Evolutionary conservation across 1,284 basidiomycete species (phyloP), one percentile per base, ranked within the genome.

Genomic region (Butyriboletus pseudospeciosus): DNA sequence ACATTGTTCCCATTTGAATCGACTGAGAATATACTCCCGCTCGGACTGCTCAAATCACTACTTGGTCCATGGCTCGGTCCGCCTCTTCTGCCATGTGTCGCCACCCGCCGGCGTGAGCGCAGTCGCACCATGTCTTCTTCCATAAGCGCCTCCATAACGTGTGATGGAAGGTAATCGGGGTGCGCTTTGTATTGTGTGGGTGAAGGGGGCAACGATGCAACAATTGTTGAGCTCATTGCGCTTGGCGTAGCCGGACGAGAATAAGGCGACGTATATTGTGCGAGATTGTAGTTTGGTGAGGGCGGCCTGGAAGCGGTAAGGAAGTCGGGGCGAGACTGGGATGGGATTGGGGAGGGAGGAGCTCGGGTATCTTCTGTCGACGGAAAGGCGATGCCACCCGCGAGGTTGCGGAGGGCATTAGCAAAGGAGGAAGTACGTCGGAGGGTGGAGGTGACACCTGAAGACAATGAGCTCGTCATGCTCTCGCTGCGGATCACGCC

Each of bases 81-180:
- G 58, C 58, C 47, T 50, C 75, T 72, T 57, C 75, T 72, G 20
- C 72, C 71, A 28, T 75, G 72, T 20, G 68, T 62, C 1, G 71
- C 72, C 10, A 72, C 65, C 47, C 82, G 76, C 49, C 90, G 74
- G 30, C 93, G 79, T 17, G 87, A 86, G 25, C 87, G 75, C 37
- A 95, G 65, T 9, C 92, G 80, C 59, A 94, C 90, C 87, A 93
- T 90, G 65, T 96, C 92, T 66, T 95, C 92, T 63, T 92, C 90
- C 66, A 92, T 90, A 23, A 95, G 74, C 0, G 90, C 90, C 59
- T 92, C 88, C 73, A 95, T 87, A 5, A 94, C 89, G 59, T 90
- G 80, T 13, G 81, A 86, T 0, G 91, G 83, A 25, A 78, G 64
- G 65, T 84, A 90, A 53, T 83, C 78, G 39, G 73, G 72, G 1